Evolutionary conservation across 2,329 filamentous ascomycete genomes (phyloP), one percentile per base, ranked within the genome.

Genomic region (Botrytis paeoniae): DNA sequence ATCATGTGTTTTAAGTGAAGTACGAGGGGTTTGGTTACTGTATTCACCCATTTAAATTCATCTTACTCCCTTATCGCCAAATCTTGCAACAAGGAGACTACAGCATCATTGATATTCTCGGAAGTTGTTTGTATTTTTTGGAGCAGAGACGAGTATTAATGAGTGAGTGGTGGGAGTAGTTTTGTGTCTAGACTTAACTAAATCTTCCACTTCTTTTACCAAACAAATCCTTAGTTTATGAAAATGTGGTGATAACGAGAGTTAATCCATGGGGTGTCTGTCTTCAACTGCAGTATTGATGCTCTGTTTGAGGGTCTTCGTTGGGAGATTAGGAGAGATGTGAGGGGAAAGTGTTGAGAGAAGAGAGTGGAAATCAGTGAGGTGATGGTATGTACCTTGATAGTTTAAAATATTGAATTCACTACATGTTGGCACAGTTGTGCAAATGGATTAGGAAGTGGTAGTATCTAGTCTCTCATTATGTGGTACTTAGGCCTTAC

Each of bases 61-160:
- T 3, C 9, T 1, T 51, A 25, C 3, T 1, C 9, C 8, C 9
- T 10, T 1, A 10, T 25, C 20, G 0, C 20, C 1, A 25, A 48
- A 3, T 2, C 9, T 25, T 51, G 22, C 45, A 2, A 51, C 22
- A 1, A 10, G 22, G 3, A 12, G 1, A 25, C 45, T 25, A 12
- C 3, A 51, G 3, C 4, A 51, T 48, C 22, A 20, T 48, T 48
- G 7, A 22, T 48, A 48, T 48, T 1, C 45, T 45, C 22, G 43
- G 18, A 45, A 45, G 43, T 45, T 45, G 4, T 22, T 20, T 22
- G 1, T 45, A n/a, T 3, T 20, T 18, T 18, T 22, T 20, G 43
- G 6, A 45, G 43, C 18, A 22, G 18, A 22, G 43, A 45, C 3
- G 43, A 45, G 41, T 18, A 43, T 1, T 5, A 43, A 6, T 43